phyloP scores from a whole-genome alignment of 192 early-diverging fungal species.

The Rhizoclosmatium globosum region DNA sequence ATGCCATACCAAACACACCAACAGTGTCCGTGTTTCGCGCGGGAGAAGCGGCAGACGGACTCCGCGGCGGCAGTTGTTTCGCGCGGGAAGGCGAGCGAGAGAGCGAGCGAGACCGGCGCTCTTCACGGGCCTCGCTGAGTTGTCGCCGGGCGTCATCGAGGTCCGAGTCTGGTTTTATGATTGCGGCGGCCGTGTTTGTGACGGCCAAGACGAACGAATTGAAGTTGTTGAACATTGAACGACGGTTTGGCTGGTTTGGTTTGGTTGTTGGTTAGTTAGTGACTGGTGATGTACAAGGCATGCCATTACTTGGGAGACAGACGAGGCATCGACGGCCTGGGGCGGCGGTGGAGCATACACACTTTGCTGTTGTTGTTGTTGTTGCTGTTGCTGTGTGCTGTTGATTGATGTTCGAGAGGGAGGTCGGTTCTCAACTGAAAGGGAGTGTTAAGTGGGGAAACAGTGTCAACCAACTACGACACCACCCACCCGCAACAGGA shows the following conservation, averaged over 20 bases:
- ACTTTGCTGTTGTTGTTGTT: no score
- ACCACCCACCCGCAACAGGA: neutral
- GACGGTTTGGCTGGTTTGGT: neutral
- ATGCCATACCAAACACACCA: conserved; percentile 23
- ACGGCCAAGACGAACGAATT: conserved; percentile 30
- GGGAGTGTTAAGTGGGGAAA: neutral
- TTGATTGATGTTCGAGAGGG: neutral
- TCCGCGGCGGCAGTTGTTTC: neutral
- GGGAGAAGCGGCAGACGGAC: neutral
- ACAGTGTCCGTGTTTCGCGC: neutral
- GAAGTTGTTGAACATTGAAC: conserved; percentile 14
- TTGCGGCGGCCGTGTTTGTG: conserved; percentile 23
- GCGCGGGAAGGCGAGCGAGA: neutral
- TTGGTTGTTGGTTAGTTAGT: neutral
- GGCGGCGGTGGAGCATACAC: neutral
- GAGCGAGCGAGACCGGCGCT: neutral
- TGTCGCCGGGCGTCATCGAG: conserved; percentile 11
- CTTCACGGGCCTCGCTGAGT: neutral
- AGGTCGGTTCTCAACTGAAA: neutral
- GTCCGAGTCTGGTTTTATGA: conserved; percentile 2
- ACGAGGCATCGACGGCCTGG: neutral
- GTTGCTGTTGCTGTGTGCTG: neutral
- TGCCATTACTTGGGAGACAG: neutral
- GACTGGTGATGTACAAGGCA: neutral
- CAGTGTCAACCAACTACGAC: neutral